Base-by-base conservation (phyloP, 2,329 filamentous ascomycete genomes). In the Xylariaceae sp. region DNA sequence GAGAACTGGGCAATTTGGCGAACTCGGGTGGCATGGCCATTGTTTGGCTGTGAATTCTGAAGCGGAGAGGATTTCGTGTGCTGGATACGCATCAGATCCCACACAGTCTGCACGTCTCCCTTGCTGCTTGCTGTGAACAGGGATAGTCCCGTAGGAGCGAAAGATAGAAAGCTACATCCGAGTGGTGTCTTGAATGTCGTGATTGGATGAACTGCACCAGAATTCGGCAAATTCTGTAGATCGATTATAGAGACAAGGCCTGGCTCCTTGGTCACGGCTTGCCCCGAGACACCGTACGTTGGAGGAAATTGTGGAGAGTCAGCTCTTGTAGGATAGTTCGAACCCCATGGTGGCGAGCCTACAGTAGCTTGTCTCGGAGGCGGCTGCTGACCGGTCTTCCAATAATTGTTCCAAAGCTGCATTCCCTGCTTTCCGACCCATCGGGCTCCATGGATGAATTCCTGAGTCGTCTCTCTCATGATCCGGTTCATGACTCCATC, bases 1-100 rank as follows among this genome's bases (percentile, higher is more conserved):
- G 90, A 89, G 66, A 96, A 97, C 54, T 92, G 85, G 7, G 91
- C 90, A 54, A 97, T 79, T 67, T 96, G 90, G 44, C 91, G 86
- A 31, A 97, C 89, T 51, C 81, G 76, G 6, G 81, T 80, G 0
- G 82, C 78, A 14, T 70, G 68, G 31, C 68, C 71, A 14, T 66
- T 71, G 50, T 74, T 77, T 39, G 79, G 76, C 13, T 72, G 75
- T 42, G 75, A 67, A 40, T 74, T 72, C 62, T 85, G 83, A 16
- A 86, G 69, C 17, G 80, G 76, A 2, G 82, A 86, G 7, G 80
- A 80, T 60, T 81, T 85, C 41, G 81, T 83, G 66, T 82, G 74
- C 64, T 86, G 83, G 43, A 83, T 76, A 39, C 79, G 79, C 71
- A 90, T 81, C 51, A 94, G 70, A 66, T 93, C 89, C 89, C 89